phyloP scores from a whole-genome alignment of 2,329 filamentous ascomycete species.

The Cladophialophora immunda region DNA sequence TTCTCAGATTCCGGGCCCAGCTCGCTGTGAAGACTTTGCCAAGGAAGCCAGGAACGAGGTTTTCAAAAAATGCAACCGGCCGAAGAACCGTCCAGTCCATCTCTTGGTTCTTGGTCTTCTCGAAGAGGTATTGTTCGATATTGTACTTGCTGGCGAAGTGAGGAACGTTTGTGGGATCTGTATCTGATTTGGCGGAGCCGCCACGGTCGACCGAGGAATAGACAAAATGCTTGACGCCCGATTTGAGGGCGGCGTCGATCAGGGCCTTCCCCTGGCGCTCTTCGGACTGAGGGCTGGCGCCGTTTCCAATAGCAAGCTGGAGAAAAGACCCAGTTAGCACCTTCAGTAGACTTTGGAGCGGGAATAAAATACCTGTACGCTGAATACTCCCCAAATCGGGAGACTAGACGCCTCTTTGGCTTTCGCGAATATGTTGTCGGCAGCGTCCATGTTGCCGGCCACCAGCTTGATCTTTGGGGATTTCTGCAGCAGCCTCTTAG shows the following conservation, averaged over 20 bases:
- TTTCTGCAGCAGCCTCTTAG: conserved; percentile 30
- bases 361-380: conserved; percentile 24
- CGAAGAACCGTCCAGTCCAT: conserved; percentile 42
- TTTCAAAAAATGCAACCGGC: conserved; percentile 42
- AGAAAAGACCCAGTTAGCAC: neutral
- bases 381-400: conserved; percentile 39
- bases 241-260: conserved; percentile 45
- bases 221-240: conserved; percentile 49
- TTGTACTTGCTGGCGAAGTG: conserved; percentile 44
- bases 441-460: conserved; percentile 35
- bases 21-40: conserved; percentile 39
- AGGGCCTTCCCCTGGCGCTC: conserved; percentile 50
- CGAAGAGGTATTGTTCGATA: conserved; percentile 41
- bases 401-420: conserved; percentile 17
- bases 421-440: conserved; percentile 27
- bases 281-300: conserved; percentile 39
- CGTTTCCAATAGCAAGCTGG: conserved; percentile 5
- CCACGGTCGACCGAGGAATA: conserved; percentile 50
- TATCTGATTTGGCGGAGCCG: conserved; percentile 21
- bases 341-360: neutral
- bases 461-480: conserved; percentile 35
- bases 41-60: conserved; percentile 37
- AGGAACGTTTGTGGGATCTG: conserved; percentile 40
- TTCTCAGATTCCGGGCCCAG: conserved; percentile 9
- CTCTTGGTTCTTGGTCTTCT: conserved; percentile 32